phyloP scores from a whole-genome alignment of 805 yeast genomes.

The Grigorovia yakushimaensis region DNA sequence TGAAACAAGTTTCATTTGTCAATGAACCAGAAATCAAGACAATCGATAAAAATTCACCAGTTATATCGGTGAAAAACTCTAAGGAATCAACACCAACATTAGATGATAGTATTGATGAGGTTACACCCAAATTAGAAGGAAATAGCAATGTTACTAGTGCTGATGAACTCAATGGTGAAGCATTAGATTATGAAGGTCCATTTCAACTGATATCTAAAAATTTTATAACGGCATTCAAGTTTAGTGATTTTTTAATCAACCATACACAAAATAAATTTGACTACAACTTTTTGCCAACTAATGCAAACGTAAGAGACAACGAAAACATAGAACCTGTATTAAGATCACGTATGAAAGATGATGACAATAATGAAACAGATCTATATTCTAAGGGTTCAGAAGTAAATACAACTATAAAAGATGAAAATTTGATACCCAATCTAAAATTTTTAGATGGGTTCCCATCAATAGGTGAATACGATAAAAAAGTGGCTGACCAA shows the following conservation, averaged over 20 bases:
- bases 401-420: conserved; percentile 16
- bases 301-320: background rate
- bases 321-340: background rate
- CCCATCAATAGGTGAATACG: conserved; percentile 54
- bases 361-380: background rate
- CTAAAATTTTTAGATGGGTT: conserved; percentile 26
- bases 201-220: conserved; percentile 49
- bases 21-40: conserved; percentile 10
- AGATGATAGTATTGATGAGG: background rate
- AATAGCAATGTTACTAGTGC: conserved; percentile 1
- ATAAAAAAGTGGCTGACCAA: conserved; percentile 32
- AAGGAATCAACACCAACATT: conserved; percentile 4
- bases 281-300: conserved; percentile 2
- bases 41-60: conserved; percentile 10
- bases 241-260: background rate
- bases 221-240: conserved; percentile 30
- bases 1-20: conserved; percentile 18
- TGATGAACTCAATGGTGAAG: conserved; percentile 10
- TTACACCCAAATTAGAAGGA: conserved; percentile 1
- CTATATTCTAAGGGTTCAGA: background rate
- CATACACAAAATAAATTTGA: background rate
- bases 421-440: conserved; percentile 36
- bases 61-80: conserved; percentile 5
- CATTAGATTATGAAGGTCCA: conserved; percentile 52
- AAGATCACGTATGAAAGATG: background rate